These are phyloP conservation scores for Neurospora sp. DNA, from an alignment of 495 filamentous ascomycete genomes.

Conservation along the genomic window DNA sequence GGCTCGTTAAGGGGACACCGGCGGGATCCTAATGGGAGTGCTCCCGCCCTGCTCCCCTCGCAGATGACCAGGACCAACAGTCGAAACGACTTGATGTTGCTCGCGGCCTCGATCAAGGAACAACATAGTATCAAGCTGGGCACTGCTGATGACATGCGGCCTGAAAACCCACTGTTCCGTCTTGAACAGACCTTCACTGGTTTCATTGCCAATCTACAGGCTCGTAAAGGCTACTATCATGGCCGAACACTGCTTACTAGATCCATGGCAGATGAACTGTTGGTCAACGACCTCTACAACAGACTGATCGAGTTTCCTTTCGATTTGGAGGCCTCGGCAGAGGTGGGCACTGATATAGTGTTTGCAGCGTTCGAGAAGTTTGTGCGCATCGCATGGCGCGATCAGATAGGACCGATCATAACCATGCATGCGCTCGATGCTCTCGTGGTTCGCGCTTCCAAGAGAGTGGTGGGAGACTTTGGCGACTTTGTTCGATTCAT, in stretches of 20 bases:
- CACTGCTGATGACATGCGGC: constrained; percentile 32
- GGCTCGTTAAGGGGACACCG: constrained; percentile 23
- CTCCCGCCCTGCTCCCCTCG: constrained; percentile 18
- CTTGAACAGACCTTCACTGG: constrained; percentile 81
- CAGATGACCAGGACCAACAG: constrained; percentile 31
- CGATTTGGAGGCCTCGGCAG: constrained; percentile 59
- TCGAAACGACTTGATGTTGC: constrained; percentile 32
- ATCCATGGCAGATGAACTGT: constrained; percentile 61
- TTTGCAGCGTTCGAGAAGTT: constrained; percentile 95
- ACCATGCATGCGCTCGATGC: constrained; percentile 50
- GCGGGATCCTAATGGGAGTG: constrained; percentile 26
- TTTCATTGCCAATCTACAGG: constrained; percentile 72
- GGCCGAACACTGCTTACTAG: constrained; percentile 63
- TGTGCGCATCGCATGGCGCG: constrained; percentile 75
- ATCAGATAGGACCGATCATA: constrained; percentile 78
- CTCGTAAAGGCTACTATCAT: constrained; percentile 76
- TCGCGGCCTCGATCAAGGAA: constrained; percentile 36
- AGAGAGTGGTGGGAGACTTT: constrained; percentile 67
- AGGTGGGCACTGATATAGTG: constrained; percentile 76
- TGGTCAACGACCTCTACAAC: constrained; percentile 89
- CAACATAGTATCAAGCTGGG: constrained; percentile 36
- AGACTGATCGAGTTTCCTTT: constrained; percentile 70
- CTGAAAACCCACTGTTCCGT: constrained; percentile 48
- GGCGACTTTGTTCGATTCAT: constrained; percentile 71
- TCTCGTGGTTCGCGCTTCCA: constrained; percentile 66